phyloP scores from a whole-genome alignment of 73 alveolate genomes.

The Tetrahymena borealis region DNA sequence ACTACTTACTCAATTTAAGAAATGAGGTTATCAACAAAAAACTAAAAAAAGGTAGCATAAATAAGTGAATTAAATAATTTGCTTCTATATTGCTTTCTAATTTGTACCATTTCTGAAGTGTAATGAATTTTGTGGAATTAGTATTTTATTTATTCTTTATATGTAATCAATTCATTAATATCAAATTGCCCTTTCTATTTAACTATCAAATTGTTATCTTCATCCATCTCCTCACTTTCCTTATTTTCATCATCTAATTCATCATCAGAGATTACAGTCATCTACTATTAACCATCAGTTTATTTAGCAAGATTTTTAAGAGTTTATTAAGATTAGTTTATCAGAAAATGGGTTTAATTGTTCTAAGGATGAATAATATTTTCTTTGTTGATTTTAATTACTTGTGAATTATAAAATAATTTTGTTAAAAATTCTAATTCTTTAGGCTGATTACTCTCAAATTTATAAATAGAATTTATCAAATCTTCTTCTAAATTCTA shows the following conservation, averaged over 20 bases:
- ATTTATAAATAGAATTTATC: neutral
- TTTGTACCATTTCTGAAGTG: neutral
- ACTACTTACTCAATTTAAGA: neutral
- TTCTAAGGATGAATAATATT: too few relatives aligned
- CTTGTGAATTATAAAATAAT: neutral
- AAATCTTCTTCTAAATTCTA: neutral
- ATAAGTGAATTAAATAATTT: neutral
- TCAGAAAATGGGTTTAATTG: too few relatives aligned
- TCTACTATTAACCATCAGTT: too few relatives aligned
- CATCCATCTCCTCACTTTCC: too few relatives aligned
- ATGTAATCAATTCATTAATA: neutral
- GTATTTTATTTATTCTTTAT: neutral
- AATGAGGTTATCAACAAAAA: neutral
- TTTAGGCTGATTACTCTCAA: neutral
- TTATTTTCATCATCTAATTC: too few relatives aligned
- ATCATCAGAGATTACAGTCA: too few relatives aligned
- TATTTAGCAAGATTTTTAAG: too few relatives aligned
- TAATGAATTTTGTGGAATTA: neutral
- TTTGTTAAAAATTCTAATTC: neutral
- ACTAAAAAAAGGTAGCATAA: neutral
- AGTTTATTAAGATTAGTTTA: too few relatives aligned
- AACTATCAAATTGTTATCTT: too few relatives aligned
- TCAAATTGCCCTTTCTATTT: neutral
- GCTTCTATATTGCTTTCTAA: neutral
- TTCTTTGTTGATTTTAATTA: neutral